phyloP scores from a whole-genome alignment of 495 filamentous ascomycete genomes.

The Trichoderma erinaceum region DNA sequence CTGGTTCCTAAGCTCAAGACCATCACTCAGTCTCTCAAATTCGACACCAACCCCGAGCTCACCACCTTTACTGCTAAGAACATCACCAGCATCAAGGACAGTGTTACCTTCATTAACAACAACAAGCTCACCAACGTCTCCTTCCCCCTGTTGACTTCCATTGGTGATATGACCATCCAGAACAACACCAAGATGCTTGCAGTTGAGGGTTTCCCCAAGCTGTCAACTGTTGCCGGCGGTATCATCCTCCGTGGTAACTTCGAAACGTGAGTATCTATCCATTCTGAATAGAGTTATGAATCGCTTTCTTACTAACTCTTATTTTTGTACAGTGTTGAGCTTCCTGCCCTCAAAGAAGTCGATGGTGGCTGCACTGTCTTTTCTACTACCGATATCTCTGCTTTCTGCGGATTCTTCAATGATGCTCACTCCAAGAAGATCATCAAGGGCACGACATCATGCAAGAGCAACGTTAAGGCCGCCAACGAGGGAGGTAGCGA shows the following conservation, averaged over 20 bases:
- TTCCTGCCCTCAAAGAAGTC: conserved; percentile 67
- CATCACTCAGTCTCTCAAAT: conserved; percentile 73
- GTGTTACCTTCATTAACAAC: conserved; percentile 78
- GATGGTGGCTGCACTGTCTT: conserved; percentile 82
- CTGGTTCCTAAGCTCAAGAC: conserved; percentile 67
- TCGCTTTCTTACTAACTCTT: background rate
- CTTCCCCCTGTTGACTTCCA: conserved; percentile 56
- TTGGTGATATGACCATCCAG: conserved; percentile 77
- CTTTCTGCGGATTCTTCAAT: conserved; percentile 42
- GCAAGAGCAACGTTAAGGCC: conserved; percentile 41
- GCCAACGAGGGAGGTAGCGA: conserved; percentile 32
- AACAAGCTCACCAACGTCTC: conserved; percentile 66
- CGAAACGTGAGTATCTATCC: conserved; percentile 55
- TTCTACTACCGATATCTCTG: conserved; percentile 58
- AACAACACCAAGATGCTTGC: conserved; percentile 72
- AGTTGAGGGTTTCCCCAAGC: conserved; percentile 58
- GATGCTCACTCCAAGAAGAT: conserved; percentile 30
- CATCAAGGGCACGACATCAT: conserved; percentile 59
- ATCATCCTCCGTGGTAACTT: conserved; percentile 87
- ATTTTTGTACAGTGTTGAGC: conserved; percentile 49
- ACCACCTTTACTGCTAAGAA: conserved; percentile 63
- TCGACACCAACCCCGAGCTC: conserved; percentile 74
- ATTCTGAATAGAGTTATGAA: background rate
- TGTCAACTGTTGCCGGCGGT: conserved; percentile 71
- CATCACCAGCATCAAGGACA: conserved; percentile 61